These are phyloP conservation scores for Wickerhamomyces sydowiorum DNA, from an alignment of 805 yeast species.

Conservation along the genomic window DNA sequence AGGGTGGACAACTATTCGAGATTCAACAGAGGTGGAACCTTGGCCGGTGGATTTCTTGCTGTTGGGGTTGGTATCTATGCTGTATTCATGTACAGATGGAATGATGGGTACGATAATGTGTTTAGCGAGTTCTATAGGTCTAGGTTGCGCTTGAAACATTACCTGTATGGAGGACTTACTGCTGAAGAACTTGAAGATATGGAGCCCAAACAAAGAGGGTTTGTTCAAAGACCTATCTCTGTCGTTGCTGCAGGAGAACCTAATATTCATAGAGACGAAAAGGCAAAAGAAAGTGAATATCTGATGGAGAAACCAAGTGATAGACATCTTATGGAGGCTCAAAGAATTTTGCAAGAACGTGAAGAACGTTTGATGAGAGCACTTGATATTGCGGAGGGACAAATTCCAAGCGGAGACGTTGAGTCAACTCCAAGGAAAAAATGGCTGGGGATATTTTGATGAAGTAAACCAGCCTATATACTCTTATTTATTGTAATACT, in stretches of 20 bases:
- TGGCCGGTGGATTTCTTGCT: slow-evolving; percentile 47
- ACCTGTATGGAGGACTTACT: slow-evolving; percentile 45
- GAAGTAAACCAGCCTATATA: background rate
- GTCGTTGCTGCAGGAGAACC: slow-evolving; percentile 28
- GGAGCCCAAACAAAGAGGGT: slow-evolving; percentile 35
- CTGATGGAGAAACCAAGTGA: slow-evolving; percentile 65
- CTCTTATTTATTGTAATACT: background rate
- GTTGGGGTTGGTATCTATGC: slow-evolving; percentile 48
- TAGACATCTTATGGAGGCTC: slow-evolving; percentile 71
- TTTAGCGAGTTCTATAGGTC: slow-evolving; percentile 62
- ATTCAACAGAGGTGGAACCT: slow-evolving; percentile 55
- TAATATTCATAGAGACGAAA: slow-evolving; percentile 27
- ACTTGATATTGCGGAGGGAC: slow-evolving; percentile 26
- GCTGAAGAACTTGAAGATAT: slow-evolving; percentile 63
- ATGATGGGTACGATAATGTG: slow-evolving; percentile 74
- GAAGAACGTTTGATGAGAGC: slow-evolving; percentile 52
- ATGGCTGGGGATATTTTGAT: background rate
- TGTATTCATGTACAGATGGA: slow-evolving; percentile 77
- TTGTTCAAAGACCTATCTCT: slow-evolving; percentile 21
- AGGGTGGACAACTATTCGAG: slow-evolving; percentile 46
- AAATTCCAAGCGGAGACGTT: background rate
- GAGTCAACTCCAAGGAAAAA: background rate
- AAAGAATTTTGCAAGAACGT: slow-evolving; percentile 57
- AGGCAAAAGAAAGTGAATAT: slow-evolving; percentile 35
- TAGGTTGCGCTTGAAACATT: slow-evolving; percentile 51